phyloP scores from a whole-genome alignment of 2,329 filamentous ascomycete genomes.

The Sarocladiaceae sp. region DNA sequence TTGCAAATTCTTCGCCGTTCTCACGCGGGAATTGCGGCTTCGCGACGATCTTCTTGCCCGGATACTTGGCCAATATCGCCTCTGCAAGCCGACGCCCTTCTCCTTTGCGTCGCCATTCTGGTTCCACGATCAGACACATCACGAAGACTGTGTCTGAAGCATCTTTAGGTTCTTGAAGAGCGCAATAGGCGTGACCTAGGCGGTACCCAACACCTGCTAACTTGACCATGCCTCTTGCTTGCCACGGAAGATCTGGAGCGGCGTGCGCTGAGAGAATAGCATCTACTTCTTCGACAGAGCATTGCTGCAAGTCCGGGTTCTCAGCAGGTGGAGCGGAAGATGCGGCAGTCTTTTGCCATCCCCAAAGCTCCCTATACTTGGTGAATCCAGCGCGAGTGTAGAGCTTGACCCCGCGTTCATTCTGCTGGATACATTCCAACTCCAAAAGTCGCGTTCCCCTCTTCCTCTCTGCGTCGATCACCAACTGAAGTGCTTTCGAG shows the following conservation, averaged over 20 bases:
- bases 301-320: slow-evolving; percentile 9
- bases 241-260: slow-evolving; percentile 16
- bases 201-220: slow-evolving; percentile 12
- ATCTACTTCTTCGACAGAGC: slow-evolving; percentile 14
- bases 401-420: slow-evolving; percentile 15
- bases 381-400: slow-evolving; percentile 16
- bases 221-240: slow-evolving; percentile 12
- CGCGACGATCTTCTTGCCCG: slow-evolving; percentile 14
- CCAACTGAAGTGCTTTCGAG: slow-evolving; percentile 9
- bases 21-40: slow-evolving; percentile 12
- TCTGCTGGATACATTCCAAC: slow-evolving; percentile 18
- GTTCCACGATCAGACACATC: slow-evolving; percentile 15
- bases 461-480: slow-evolving; percentile 13
- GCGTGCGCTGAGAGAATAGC: slow-evolving; percentile 11
- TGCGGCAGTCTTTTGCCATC: slow-evolving; percentile 12
- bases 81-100: slow-evolving; percentile 14
- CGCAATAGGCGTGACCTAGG: slow-evolving; percentile 17
- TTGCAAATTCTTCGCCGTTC: slow-evolving; percentile 13
- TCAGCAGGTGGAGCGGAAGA: not conserved
- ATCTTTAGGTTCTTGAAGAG: slow-evolving; percentile 15
- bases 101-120: slow-evolving; percentile 15
- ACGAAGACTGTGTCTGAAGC: slow-evolving; percentile 13
- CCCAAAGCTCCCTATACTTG: slow-evolving; percentile 13
- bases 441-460: slow-evolving; percentile 14
- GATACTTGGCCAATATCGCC: slow-evolving; percentile 16